Evolutionary conservation across 1,284 basidiomycete species (phyloP).

Genomic region (Melanopsichium pennsylvanicum): DNA sequence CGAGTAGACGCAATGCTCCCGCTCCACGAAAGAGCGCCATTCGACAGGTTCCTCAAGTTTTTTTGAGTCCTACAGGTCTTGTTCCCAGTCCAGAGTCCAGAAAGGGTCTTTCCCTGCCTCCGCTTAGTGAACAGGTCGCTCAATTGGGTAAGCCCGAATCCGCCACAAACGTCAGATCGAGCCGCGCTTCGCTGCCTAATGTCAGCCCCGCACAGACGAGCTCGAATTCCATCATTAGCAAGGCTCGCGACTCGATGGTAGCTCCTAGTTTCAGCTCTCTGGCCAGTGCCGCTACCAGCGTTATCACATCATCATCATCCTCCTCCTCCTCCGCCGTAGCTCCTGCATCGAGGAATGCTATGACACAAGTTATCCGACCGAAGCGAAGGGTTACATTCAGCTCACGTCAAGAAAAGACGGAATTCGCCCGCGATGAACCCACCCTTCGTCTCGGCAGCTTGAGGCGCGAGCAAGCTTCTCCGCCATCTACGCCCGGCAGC

Average conservation of each 20-base stretch:
- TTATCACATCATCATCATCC: constrained; percentile 8
- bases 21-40: constrained; percentile 57
- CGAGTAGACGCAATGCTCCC: constrained; percentile 45
- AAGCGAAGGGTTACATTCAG: constrained; percentile 52
- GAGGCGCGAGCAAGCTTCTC: constrained; percentile 35
- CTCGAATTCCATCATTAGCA: too few relatives aligned
- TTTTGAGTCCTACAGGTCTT: constrained; percentile 55
- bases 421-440: constrained; percentile 47
- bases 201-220: constrained; percentile 1
- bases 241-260: constrained; percentile 23
- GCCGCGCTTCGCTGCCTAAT: constrained; percentile 24
- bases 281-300: constrained; percentile 19
- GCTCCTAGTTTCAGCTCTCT: constrained; percentile 18
- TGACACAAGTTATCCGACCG: constrained; percentile 40
- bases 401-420: constrained; percentile 48
- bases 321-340: constrained; percentile 10
- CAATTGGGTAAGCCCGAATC: constrained; percentile 29
- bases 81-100: constrained; percentile 49
- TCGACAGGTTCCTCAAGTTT: constrained; percentile 54
- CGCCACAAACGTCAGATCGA: constrained; percentile 4
- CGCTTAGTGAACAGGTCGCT: constrained; percentile 38
- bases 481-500: constrained; percentile 34
- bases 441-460: constrained; percentile 43
- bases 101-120: constrained; percentile 30
- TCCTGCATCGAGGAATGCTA: constrained; percentile 14